These are phyloP conservation scores for Crithidia bombi DNA, from an alignment of 208 protist species.

Conservation along the genomic window DNA sequence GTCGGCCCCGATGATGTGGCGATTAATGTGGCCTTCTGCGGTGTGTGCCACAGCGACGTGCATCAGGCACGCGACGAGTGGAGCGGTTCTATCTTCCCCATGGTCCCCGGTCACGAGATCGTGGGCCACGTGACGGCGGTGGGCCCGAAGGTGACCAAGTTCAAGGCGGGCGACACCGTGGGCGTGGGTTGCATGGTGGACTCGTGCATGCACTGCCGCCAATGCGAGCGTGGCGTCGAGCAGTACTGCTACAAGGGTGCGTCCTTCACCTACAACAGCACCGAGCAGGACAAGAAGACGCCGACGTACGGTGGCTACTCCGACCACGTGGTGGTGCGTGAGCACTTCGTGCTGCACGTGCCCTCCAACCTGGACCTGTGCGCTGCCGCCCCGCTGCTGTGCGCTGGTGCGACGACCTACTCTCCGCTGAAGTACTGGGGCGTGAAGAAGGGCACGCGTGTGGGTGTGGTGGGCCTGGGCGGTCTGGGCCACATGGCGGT, in stretches of 20 bases:
- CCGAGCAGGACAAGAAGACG: conserved; percentile 39
- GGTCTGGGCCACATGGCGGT: conserved; percentile 93
- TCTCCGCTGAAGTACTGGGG: conserved; percentile 75
- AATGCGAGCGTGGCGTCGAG: conserved; percentile 71
- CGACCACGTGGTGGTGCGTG: conserved; percentile 68
- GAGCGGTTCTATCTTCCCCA: conserved; percentile 54
- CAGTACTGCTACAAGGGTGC: conserved; percentile 71
- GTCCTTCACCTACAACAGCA: conserved; percentile 67
- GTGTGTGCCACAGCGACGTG: conserved; percentile 87
- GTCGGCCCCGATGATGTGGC: conserved; percentile 49
- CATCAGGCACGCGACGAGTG: conserved; percentile 70
- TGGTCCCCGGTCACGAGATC: conserved; percentile 83
- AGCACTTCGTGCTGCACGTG: conserved; percentile 73
- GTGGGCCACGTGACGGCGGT: conserved; percentile 70
- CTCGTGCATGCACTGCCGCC: conserved; percentile 69
- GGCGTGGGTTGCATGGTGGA: conserved; percentile 92
- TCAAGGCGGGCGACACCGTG: conserved; percentile 82
- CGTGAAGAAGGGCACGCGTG: conserved; percentile 58
- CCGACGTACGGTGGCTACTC: conserved; percentile 77
- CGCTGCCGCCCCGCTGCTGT: conserved; percentile 82
- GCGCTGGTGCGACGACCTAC: conserved; percentile 91
- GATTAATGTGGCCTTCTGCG: conserved; percentile 82
- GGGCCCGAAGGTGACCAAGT: conserved; percentile 67
- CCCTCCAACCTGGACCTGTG: conserved; percentile 64
- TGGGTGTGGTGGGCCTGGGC: conserved; percentile 86